Evolutionary conservation across 495 filamentous ascomycete species (phyloP), one percentile per base, ranked within the genome.

Genomic region (Podospora anserina): DNA sequence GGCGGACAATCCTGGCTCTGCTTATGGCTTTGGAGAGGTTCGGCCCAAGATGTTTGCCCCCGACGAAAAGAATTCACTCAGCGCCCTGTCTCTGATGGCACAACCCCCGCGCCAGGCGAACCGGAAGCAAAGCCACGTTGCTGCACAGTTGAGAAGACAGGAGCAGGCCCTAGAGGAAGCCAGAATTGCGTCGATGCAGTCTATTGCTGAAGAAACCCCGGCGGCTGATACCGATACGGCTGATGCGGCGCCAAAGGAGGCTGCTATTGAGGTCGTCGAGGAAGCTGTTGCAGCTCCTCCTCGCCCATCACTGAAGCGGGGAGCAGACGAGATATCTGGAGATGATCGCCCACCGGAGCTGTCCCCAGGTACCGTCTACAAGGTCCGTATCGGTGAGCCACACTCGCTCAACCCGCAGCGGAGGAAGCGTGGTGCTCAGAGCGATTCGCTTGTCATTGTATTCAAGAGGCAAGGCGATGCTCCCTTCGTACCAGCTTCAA

Each of bases 391-490:
- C 54, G 73, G 72, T n/a, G 62, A 39, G 5, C 69, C 73, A 27
- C 65, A 71, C 7, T 76, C 74, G 15, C 57, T 75, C 6, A 65
- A 75, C 34, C 74, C 74, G 7, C 58, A 34, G 7, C 64, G 53
- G 5, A 66, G 58, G 18, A 66, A 34, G 34, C 30, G 30, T 27
- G 66, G 70, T 26, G 57, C 61, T 15, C 69, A 65, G 27, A 75
- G 56, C 39, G 74, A 73, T 59, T 79, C 80, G n/a, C 39, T 77
- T 2, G 78, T 82, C 19, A 65, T 80, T 2, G 73, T 76, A 49
- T 76, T 82, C 55, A 58, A 19, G 18, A 58, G 23, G 0, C 53
- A 56, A 15, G 61, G 68, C 11, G 66, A 28, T 3, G 20, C 59
- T 26, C 53, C 55, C 7, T 9, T 70, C 5, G 6, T 69, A 49